Evolutionary conservation across 345 rosid species (phyloP), one percentile per base, ranked within the genome.

Genomic region (Kernera saxatilis): DNA sequence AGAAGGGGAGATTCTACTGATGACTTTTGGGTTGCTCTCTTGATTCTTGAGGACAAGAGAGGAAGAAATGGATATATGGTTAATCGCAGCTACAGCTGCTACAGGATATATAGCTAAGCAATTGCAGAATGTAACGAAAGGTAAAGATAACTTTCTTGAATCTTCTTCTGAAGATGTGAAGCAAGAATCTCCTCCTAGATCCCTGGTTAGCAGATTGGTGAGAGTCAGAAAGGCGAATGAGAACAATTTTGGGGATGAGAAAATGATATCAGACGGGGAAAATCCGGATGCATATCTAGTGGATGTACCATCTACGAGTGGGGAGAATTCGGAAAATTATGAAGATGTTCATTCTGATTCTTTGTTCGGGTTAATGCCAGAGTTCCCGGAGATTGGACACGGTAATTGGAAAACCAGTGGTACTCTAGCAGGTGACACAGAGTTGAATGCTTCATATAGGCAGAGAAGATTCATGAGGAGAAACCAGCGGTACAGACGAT

Each of bases 21-120:
- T 67, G 4, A 40, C 3, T 58, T 58, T 66, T 39, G 67, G 15
- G 15, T 72, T 35, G 32, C 8, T 48, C 57, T 57, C 60, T 64
- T 56, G 68, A 74, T 50, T 74, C 54, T 63, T 23, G 33, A 39
- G 22, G 23, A 12, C 40, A 8, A 22, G 33, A 73, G 67, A 26
- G 11, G 64, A 13, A 3, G 59, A 73, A 49, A 93, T 93, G 98
- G 96, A 88, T 73, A 57, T 80, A 25, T 91, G 91, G 97, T 77
- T 84, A 74, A 78, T 91, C 44, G 90, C 79, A 54, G 97, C 84
- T 0, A 88, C 90, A 1, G 96, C 98, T 36, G 92, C 91, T n/a
- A 84, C 90, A 2, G 92, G 91, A 25, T 91, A 83, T 68, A 60
- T 89, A 70, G 81, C 85, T 40, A 91, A 78, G 80, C 79, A 82